phyloP scores from a whole-genome alignment of 257 asterid species.

The Solanum boliviense region DNA sequence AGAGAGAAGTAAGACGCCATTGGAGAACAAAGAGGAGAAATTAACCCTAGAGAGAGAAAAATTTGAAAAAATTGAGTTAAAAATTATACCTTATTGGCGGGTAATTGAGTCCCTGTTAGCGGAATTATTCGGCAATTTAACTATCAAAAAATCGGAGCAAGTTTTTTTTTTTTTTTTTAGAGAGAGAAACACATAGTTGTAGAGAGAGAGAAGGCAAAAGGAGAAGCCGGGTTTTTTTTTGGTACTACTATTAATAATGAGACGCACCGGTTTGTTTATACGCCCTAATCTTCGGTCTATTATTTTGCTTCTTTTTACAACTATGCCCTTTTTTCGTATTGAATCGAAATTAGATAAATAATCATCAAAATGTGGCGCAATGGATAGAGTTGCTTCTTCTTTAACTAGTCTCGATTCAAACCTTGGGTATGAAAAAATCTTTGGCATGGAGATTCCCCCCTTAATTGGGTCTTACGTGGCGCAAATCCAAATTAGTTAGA shows the following conservation, averaged over 20 bases:
- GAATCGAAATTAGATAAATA: background rate
- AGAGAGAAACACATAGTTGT: constrained; percentile 23
- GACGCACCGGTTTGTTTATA: background rate
- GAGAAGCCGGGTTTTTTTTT: constrained; percentile 9
- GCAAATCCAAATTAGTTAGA: background rate
- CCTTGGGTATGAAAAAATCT: rapidly evolving
- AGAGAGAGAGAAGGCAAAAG: constrained; percentile 2
- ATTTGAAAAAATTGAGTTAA: constrained; percentile 9
- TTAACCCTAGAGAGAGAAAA: constrained; percentile 32
- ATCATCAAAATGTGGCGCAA: background rate
- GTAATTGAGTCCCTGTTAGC: constrained; percentile 30
- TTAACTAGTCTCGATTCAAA: background rate
- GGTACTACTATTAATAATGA: background rate
- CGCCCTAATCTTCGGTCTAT: background rate
- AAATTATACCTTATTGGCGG: constrained; percentile 61
- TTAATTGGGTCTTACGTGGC: too few species aligned
- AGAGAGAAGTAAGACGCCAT: constrained; percentile 33
- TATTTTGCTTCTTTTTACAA: background rate
- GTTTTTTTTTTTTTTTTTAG: constrained; percentile 1
- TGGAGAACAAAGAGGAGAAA: constrained; percentile 10
- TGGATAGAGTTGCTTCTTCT: too few species aligned
- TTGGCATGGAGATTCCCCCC: background rate
- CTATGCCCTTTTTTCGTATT: background rate
- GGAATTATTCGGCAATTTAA: background rate
- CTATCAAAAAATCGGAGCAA: constrained; percentile 7